Conservation (phyloP, 2,329 filamentous ascomycete genomes). For the Leptodontidium sp. region DNA sequence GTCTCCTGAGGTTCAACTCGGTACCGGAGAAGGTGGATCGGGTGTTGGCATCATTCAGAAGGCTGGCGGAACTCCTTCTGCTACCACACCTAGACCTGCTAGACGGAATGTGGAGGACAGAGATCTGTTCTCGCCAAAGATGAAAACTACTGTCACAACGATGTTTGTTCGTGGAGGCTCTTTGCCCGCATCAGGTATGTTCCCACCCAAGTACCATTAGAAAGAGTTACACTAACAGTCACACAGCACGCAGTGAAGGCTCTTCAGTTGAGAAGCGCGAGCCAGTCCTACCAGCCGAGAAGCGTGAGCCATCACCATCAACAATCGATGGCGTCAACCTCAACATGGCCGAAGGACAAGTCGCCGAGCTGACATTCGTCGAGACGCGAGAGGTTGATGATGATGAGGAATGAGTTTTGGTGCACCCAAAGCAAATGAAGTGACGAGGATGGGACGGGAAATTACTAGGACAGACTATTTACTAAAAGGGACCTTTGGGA, state of each 20-base stretch:
- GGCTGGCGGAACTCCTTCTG: constrained; percentile 29
- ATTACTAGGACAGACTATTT: no score
- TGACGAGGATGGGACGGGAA: constrained; percentile 10
- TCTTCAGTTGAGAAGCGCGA: constrained; percentile 32
- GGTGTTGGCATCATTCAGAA: constrained; percentile 52
- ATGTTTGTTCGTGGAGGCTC: constrained; percentile 44
- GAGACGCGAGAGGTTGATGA: constrained; percentile 42
- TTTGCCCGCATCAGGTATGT: constrained; percentile 33
- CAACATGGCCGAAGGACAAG: constrained; percentile 44
- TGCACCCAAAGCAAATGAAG: not conserved
- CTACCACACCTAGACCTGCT: constrained; percentile 9
- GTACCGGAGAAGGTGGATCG: constrained; percentile 51
- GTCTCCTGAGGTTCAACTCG: constrained; percentile 51
- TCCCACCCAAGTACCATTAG: not conserved
- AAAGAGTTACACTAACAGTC: constrained; percentile 5
- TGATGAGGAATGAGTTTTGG: constrained; percentile 19
- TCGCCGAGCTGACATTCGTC: constrained; percentile 44
- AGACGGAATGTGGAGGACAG: constrained; percentile 23
- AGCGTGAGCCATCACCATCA: constrained; percentile 34
- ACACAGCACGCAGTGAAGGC: constrained; percentile 30
- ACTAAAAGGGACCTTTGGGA: constrained; percentile 4
- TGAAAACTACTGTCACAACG: constrained; percentile 45
- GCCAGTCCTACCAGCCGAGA: constrained; percentile 27
- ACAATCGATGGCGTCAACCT: constrained; percentile 43
- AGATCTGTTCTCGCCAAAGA: constrained; percentile 31